Conservation (phyloP, 2,329 filamentous ascomycete genomes). For the Chaetomiaceae sp. region DNA sequence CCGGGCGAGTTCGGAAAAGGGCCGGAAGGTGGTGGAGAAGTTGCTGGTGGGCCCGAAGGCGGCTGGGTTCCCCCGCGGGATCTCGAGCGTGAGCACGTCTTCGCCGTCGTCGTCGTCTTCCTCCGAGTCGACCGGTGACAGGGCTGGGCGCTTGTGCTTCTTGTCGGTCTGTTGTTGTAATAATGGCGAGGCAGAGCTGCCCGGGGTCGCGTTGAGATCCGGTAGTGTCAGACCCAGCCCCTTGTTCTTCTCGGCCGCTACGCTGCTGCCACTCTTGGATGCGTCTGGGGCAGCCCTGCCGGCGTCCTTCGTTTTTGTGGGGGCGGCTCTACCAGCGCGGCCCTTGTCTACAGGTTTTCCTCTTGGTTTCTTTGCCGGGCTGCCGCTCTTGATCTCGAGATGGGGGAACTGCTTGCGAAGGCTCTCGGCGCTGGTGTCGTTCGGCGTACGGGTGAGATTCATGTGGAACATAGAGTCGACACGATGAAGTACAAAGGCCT, state of each 20-base stretch:
- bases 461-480: conserved; percentile 79
- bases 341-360: conserved; percentile 21
- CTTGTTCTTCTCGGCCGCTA: conserved; percentile 29
- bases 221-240: conserved; percentile 33
- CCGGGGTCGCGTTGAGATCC: conserved; percentile 21
- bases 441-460: conserved; percentile 69
- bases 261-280: conserved; percentile 7
- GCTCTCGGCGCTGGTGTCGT: conserved; percentile 55
- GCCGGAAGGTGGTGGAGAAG: conserved; percentile 46
- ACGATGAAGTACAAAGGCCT: conserved; percentile 76
- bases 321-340: conserved; percentile 12
- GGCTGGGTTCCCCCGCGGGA: conserved; percentile 45
- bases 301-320: conserved; percentile 9
- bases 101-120: conserved; percentile 51
- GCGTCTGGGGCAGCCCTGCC: conserved; percentile 6
- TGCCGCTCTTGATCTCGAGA: conserved; percentile 37
- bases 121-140: conserved; percentile 27
- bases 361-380: conserved; percentile 24
- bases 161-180: conserved; percentile 6
- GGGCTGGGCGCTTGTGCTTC: conserved; percentile 23
- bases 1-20: conserved; percentile 49
- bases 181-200: conserved; percentile 12
- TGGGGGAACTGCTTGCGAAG: conserved; percentile 63
- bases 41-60: conserved; percentile 29
- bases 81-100: conserved; percentile 54